Conservation (phyloP, 2,329 filamentous ascomycete genomes). For the Beauveria medogensis region DNA sequence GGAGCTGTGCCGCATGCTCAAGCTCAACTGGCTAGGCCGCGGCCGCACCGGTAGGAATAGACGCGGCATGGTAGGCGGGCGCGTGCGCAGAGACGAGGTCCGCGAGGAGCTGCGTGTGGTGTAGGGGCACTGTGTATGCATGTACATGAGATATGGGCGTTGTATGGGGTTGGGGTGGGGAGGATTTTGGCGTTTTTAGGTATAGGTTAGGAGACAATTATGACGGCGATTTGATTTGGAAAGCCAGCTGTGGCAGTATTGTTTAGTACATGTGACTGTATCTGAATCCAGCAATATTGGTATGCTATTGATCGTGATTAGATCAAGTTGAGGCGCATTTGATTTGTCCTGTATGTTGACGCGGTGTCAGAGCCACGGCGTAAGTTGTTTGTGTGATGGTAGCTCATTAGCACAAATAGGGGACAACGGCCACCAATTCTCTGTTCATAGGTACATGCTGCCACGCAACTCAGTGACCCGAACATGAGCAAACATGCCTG, state of each 20-base stretch:
- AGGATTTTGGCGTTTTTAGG: not conserved
- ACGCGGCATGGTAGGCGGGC: conserved; percentile 74
- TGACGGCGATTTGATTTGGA: not conserved
- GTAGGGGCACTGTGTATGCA: conserved; percentile 11
- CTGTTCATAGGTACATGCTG: too few species aligned
- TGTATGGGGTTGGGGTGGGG: not conserved
- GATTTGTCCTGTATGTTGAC: too few species aligned
- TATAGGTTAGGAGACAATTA: not conserved
- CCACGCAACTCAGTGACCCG: too few species aligned
- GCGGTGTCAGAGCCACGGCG: too few species aligned
- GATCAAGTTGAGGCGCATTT: too few species aligned
- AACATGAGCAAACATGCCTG: too few species aligned
- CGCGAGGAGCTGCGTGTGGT: conserved; percentile 35
- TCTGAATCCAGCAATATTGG: not conserved
- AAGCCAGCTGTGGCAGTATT: not conserved
- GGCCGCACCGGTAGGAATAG: conserved; percentile 84
- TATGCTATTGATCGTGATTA: too few species aligned
- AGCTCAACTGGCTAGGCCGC: conserved; percentile 92
- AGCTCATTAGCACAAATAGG: too few species aligned
- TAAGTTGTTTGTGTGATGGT: too few species aligned
- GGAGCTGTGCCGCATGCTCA: conserved; percentile 76
- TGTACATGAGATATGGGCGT: not conserved
- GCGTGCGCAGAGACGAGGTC: conserved; percentile 39
- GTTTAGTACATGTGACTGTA: not conserved
- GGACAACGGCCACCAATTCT: too few species aligned